Evolutionary conservation across 345 rosid genomes (phyloP).

Genomic region (Cardamine occulta): DNA sequence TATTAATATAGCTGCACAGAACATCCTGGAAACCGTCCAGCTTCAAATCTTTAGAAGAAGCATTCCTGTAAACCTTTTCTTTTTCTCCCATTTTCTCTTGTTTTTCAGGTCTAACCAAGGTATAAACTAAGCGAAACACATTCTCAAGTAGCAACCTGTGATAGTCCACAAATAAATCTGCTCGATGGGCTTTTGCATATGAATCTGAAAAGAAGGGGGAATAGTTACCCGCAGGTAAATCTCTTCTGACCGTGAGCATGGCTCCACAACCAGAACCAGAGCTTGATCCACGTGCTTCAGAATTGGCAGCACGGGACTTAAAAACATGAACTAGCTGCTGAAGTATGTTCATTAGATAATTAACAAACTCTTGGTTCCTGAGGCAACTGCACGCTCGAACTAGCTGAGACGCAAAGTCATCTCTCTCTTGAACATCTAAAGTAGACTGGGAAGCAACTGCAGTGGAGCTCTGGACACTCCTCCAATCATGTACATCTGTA

Average conservation of each 20-base stretch:
- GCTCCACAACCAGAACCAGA: constrained; percentile 96
- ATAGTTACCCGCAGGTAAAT: constrained; percentile 90
- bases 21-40: constrained; percentile 96
- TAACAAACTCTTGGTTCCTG: constrained; percentile 82
- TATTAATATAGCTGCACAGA: constrained; percentile 94
- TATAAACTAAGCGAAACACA: constrained; percentile 86
- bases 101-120: constrained; percentile 96
- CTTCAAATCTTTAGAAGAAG: constrained; percentile 82
- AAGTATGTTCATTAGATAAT: constrained; percentile 92
- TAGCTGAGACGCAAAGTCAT: constrained; percentile 81
- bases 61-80: constrained; percentile 67
- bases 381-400: constrained; percentile 80
- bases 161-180: constrained; percentile 88
- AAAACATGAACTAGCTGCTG: constrained; percentile 90
- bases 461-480: constrained; percentile 51
- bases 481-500: constrained; percentile 66
- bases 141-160: constrained; percentile 90
- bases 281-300: constrained; percentile 67
- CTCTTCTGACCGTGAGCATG: constrained; percentile 82
- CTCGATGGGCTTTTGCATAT: constrained; percentile 87
- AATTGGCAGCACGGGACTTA: constrained; percentile 66
- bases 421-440: constrained; percentile 76
- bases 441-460: constrained; percentile 60
- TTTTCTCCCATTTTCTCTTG: constrained; percentile 93
- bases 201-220: constrained; percentile 99